Evolutionary conservation across 2,329 filamentous ascomycete species (phyloP), one percentile per base, ranked within the genome.

Genomic region (Sporothrix schenckii): DNA sequence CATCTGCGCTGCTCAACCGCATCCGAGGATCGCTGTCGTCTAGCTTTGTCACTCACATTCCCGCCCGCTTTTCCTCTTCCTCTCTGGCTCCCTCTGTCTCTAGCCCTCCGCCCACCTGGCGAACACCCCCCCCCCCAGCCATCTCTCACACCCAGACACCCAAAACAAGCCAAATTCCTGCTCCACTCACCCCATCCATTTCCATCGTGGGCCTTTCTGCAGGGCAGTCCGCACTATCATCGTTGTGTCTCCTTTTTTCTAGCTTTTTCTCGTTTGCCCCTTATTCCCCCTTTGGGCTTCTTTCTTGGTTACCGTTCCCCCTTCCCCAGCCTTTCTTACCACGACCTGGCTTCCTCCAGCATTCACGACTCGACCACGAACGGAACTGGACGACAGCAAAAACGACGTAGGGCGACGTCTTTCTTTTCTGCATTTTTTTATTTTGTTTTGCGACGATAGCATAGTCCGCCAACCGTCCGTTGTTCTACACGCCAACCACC

Each of bases 261-360:
- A n/a, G 41, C 49, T n/a, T 49, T 61, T 63, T 50, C 24, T 49
- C 27, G 16, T 58, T 71, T 34, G 53, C 60, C 66, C 70, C 67
- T 58, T 67, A 61, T 69, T 71, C 52, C 70, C 39, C 65, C 69
- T 71, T 71, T 66, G 67, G 66, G 21, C 21, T 47, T 63, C 39
- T 63, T 63, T 21, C 56, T 16, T 39, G 54, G 34, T 21, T 30
- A 9, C 27, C 65, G 11, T 53, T 65, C 30, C 52, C 52, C 60
- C 47, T 69, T 66, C 53, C 61, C 67, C 66, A 69, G 66, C 70
- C 67, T 71, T 63, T 66, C 60, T 60, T 44, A 70, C 69, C 53
- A 70, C 69, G 61, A 50, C 63, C 56, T 44, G 60, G 54, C 44
- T 10, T 65, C 47, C 41, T 39, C 14, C 19, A 60, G 21, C 19